Evolutionary conservation across 192 early-diverging fungal genomes (phyloP).

Genomic region (Pecoramyces ruminantium): DNA sequence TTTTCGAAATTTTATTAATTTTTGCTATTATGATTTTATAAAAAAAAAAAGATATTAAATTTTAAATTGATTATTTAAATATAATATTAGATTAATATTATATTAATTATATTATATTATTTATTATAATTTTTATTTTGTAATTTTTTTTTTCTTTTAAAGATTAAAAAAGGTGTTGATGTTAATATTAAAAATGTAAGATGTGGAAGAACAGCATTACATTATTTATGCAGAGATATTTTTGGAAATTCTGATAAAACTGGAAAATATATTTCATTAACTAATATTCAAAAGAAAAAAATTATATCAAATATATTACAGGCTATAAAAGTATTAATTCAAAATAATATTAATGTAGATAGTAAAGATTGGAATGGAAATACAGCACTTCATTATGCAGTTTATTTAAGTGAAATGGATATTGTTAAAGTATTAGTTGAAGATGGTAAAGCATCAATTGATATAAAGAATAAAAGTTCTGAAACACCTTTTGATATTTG

Average conservation of each 20-base stretch:
- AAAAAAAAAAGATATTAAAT: too few species aligned
- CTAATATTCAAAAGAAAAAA: background rate
- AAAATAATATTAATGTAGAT: background rate
- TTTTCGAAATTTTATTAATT: background rate
- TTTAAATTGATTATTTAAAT: too few species aligned
- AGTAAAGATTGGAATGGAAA: conserved; percentile 4
- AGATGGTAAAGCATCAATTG: background rate
- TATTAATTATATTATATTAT: too few species aligned
- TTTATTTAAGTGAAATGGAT: background rate
- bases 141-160: background rate
- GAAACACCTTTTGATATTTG: background rate
- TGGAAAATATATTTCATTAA: background rate
- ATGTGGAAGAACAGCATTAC: conserved; percentile 13
- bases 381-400: conserved; percentile 2
- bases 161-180: conserved; percentile 8
- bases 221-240: conserved; percentile 6
- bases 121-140: too few species aligned
- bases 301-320: background rate
- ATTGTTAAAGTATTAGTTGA: background rate
- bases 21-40: too few species aligned
- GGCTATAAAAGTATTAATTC: background rate
- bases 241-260: background rate
- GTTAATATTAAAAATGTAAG: conserved; percentile 8
- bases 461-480: background rate
- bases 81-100: too few species aligned